Percentiles rank a stretch among this genome's conserved stretches.
Conservation (phyloP, 306 rosid species). For the Pyrus pyrifolia region DNA sequence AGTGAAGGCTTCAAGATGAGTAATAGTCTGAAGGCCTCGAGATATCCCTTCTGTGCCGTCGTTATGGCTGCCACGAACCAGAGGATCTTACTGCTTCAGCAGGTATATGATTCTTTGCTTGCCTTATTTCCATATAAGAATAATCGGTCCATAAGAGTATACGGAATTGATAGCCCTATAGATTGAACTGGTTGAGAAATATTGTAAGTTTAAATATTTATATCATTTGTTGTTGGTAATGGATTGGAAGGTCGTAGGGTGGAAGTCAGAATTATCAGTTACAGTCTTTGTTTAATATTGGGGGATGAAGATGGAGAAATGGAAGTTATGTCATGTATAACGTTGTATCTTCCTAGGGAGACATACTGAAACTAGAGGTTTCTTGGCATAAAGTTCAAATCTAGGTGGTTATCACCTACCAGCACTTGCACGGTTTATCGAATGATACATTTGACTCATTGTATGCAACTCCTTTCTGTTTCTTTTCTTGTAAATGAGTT, state of each 20-base stretch:
- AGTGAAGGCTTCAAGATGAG: conserved; percentile 99
- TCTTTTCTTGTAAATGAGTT: not conserved
- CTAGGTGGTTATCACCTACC: not conserved
- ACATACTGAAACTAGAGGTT: not conserved
- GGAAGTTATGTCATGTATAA: not conserved
- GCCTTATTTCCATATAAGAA: not conserved
- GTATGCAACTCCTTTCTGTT: not conserved
- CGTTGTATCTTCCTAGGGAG: not conserved
- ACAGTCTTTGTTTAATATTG: not conserved
- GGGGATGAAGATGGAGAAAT: not conserved
- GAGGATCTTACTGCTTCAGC: conserved; percentile 90
- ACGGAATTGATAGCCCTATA: not conserved
- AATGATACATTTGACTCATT: not conserved
- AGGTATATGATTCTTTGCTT: conserved; percentile 33
- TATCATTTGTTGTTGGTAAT: not conserved
- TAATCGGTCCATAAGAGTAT: not conserved
- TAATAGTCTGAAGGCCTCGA: conserved; percentile 85
- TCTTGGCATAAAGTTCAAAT: not conserved
- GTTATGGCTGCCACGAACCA: conserved; percentile 93
- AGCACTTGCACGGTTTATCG: not conserved
- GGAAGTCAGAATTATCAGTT: not conserved
- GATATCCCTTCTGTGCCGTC: conserved; percentile 88
- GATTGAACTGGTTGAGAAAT: not conserved
- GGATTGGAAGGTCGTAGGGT: not conserved
- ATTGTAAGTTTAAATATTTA: not conserved